A percentile compares a stretch with the other conserved stretches of the same genome.
These are phyloP conservation scores for Candida odintsovae DNA, from an alignment of 805 yeast species.

Conservation along the genomic window DNA sequence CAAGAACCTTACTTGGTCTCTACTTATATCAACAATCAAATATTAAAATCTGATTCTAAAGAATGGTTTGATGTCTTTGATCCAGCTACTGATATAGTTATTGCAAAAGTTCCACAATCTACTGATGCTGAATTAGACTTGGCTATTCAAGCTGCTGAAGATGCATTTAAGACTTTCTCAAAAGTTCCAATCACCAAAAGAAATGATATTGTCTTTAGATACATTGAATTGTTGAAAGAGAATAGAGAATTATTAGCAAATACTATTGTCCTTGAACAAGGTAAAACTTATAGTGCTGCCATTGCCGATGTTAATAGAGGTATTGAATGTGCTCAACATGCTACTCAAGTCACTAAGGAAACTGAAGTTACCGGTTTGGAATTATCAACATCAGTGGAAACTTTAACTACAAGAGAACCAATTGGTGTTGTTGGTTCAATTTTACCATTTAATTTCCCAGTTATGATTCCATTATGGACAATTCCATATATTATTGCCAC, in stretches of 20 bases:
- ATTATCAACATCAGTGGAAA: conserved; percentile 69
- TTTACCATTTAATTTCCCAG: conserved; percentile 80
- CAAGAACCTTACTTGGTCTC: conserved; percentile 46
- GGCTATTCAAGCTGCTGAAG: conserved; percentile 60
- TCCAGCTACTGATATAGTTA: conserved; percentile 67
- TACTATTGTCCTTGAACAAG: conserved; percentile 63
- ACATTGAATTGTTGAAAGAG: conserved; percentile 55
- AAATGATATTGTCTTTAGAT: conserved; percentile 64
- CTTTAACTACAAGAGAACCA: conserved; percentile 65
- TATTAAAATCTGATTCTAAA: conserved; percentile 41
- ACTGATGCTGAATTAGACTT: conserved; percentile 59
- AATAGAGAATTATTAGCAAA: conserved; percentile 67
- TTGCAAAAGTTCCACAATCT: conserved; percentile 66
- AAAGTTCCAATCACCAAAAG: conserved; percentile 40
- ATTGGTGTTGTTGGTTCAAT: conserved; percentile 74
- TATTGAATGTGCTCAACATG: conserved; percentile 75
- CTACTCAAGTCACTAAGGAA: conserved; percentile 60
- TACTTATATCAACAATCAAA: conserved; percentile 40
- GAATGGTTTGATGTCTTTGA: conserved; percentile 68
- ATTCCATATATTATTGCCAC: conserved; percentile 56
- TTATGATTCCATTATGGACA: conserved; percentile 66
- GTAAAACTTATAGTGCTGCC: conserved; percentile 72
- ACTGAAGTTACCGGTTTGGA: conserved; percentile 58
- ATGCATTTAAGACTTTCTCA: conserved; percentile 56
- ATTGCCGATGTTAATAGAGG: conserved; percentile 73